These are phyloP conservation scores for Macrolepiota fuliginosa DNA, from an alignment of 768 basidiomycete species.

Conservation along the genomic window DNA sequence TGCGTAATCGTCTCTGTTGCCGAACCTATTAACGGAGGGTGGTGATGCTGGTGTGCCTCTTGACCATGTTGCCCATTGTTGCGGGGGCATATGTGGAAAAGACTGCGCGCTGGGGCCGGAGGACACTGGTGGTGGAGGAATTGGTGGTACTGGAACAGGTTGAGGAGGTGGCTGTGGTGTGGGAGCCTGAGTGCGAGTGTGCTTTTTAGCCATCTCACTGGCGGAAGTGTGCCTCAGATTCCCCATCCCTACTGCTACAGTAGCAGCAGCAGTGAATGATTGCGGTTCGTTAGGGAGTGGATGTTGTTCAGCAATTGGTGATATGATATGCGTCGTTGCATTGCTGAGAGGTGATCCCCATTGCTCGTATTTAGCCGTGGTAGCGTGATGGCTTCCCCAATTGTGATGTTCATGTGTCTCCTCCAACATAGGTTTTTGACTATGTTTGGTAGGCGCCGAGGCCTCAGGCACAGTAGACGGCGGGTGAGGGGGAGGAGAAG, in stretches of 20 bases:
- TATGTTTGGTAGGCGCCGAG: not conserved
- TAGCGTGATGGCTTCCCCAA: constrained; percentile 19
- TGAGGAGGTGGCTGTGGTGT: constrained; percentile 17
- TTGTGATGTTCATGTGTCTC: constrained; percentile 20
- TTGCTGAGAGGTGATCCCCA: constrained; percentile 19
- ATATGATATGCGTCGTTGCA: not conserved
- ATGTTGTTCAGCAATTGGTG: not conserved
- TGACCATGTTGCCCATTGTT: constrained; percentile 19
- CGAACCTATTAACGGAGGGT: not conserved
- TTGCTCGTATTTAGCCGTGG: constrained; percentile 15
- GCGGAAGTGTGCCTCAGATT: constrained; percentile 23
- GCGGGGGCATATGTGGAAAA: constrained; percentile 6
- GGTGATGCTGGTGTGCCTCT: not conserved
- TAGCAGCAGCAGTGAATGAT: constrained; percentile 23
- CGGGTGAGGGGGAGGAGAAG: not conserved
- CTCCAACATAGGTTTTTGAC: constrained; percentile 3
- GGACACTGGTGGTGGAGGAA: not conserved
- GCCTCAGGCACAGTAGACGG: not conserved
- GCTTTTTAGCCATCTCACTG: constrained; percentile 18
- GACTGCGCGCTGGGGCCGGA: not conserved
- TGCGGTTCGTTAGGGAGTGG: constrained; percentile 3
- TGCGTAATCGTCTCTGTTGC: constrained; percentile 10
- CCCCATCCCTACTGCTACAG: constrained; percentile 21
- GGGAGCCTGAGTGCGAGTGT: constrained; percentile 17
- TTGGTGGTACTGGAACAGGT: constrained; percentile 13